A percentile compares a stretch with the other conserved stretches of the same genome.
Evolutionary conservation across 2,329 filamentous ascomycete species (phyloP).

Genomic region (Microascus cirrosus): DNA sequence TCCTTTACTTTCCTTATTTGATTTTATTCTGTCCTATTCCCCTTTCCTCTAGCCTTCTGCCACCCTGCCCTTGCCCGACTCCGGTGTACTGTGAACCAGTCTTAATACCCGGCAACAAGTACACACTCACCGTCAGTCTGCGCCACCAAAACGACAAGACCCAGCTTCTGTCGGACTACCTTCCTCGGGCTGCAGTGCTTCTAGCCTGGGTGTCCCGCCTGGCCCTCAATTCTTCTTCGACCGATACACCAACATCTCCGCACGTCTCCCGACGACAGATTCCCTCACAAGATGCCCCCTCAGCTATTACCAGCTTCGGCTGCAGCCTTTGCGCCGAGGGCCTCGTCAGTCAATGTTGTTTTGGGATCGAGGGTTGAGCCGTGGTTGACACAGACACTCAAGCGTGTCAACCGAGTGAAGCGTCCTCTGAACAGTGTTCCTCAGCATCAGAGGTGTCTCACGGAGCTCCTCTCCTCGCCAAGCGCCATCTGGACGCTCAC

Average conservation of each 20-base stretch:
- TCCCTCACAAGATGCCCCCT: constrained; percentile 59
- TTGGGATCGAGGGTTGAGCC: constrained; percentile 85
- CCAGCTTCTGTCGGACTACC: neutral
- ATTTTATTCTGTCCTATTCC: constrained; percentile 8
- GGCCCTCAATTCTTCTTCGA: neutral
- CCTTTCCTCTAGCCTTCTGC: constrained; percentile 9
- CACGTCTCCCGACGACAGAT: neutral
- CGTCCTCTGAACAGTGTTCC: constrained; percentile 92
- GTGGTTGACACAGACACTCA: constrained; percentile 93
- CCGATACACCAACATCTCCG: neutral
- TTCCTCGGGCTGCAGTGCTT: neutral
- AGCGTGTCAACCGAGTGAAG: constrained; percentile 94
- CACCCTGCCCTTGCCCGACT: constrained; percentile 6
- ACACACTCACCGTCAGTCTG: constrained; percentile 1
- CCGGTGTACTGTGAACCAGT: constrained; percentile 2
- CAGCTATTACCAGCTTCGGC: constrained; percentile 91
- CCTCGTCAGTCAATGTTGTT: constrained; percentile 87
- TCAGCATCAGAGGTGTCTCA: constrained; percentile 91
- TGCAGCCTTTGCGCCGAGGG: constrained; percentile 85
- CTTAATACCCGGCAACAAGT: constrained; percentile 7
- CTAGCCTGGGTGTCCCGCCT: neutral
- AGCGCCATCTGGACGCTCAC: constrained; percentile 93
- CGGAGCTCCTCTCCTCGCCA: constrained; percentile 79
- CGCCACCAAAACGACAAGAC: neutral
- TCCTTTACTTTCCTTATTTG: constrained; percentile 29